Conservation (phyloP, 768 basidiomycete genomes). For the Butyriboletus loyo region DNA sequence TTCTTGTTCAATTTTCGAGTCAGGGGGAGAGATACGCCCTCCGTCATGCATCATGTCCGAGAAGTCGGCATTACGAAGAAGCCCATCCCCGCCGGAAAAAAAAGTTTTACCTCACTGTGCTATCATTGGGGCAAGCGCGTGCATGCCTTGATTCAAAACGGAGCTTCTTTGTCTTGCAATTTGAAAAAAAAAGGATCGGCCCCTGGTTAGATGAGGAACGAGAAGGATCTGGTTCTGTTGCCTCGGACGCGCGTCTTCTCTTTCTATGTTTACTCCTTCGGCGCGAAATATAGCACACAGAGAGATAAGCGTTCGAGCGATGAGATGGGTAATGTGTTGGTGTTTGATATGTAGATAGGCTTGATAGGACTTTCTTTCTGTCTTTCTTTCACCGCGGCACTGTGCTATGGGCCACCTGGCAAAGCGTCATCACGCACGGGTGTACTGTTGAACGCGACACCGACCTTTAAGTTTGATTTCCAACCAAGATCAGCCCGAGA, state of each 20-base stretch:
- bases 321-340: background rate
- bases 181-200: no score
- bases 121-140: background rate
- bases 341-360: background rate
- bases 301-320: background rate
- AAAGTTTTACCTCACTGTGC: background rate
- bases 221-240: background rate
- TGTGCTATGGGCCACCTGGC: no score
- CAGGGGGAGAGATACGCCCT: background rate
- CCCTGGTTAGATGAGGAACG: background rate
- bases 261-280: no score
- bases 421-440: no score
- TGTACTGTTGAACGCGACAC: no score
- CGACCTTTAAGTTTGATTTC: no score
- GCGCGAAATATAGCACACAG: background rate
- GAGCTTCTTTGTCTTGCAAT: no score
- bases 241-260: background rate
- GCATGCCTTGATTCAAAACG: background rate
- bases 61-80: background rate
- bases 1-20: background rate
- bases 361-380: background rate
- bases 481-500: no score
- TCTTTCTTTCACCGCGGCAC: no score
- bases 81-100: background rate
- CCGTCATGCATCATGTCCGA: background rate